A percentile compares a stretch with the other conserved stretches of the same genome.
These are phyloP conservation scores for Blastobotrys capitulatus DNA, from an alignment of 1,139 yeast genomes.

Conservation along the genomic window DNA sequence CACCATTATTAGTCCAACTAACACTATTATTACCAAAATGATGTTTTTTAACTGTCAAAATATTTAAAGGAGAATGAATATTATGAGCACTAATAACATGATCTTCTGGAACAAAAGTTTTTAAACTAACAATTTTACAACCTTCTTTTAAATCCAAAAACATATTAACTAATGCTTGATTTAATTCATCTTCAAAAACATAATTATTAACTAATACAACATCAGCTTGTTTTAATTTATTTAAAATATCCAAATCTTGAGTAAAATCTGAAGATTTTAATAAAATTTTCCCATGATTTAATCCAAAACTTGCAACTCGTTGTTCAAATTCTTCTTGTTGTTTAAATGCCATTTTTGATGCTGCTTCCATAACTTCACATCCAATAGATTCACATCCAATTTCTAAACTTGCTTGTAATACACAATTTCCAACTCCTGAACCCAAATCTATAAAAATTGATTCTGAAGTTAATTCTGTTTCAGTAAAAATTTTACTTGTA, in stretches of 20 bases:
- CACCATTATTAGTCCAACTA: conserved; percentile 87
- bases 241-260: conserved; percentile 51
- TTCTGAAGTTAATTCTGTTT: conserved; percentile 50
- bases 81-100: conserved; percentile 49
- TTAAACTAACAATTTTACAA: conserved; percentile 69
- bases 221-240: conserved; percentile 55
- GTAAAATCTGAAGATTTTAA: conserved; percentile 67
- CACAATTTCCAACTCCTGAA: conserved; percentile 91
- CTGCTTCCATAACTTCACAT: conserved; percentile 82
- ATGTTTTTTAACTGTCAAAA: conserved; percentile 57
- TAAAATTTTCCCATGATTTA: conserved; percentile 49
- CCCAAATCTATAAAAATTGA: conserved; percentile 78
- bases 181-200: conserved; percentile 69
- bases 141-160: conserved; percentile 65
- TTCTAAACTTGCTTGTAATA: conserved; percentile 83
- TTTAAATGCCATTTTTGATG: conserved; percentile 58
- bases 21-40: conserved; percentile 63
- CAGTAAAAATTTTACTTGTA: conserved; percentile 59
- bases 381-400: conserved; percentile 84
- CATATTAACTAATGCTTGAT: conserved; percentile 60
- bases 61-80: conserved; percentile 50
- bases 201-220: conserved; percentile 78
- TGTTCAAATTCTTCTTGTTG: conserved; percentile 56
- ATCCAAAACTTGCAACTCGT: conserved; percentile 59
- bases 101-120: conserved; percentile 59